A percentile compares a stretch with the other conserved stretches of the same genome.
Conservation (phyloP, 2,329 filamentous ascomycete species). For the Xylaria sp. region DNA sequence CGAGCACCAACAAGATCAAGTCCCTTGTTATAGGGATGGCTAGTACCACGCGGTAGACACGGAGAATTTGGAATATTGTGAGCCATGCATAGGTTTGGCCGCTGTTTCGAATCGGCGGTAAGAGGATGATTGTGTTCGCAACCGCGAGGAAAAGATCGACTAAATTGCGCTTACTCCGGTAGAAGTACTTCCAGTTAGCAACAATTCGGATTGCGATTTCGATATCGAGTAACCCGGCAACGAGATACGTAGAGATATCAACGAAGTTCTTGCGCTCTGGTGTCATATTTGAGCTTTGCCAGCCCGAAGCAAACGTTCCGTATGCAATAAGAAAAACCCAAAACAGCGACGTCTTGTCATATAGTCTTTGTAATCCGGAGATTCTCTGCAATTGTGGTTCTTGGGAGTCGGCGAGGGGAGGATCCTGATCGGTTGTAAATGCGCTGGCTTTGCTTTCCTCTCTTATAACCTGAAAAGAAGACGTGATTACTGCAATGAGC, state of each 20-base stretch:
- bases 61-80: slow-evolving; percentile 90
- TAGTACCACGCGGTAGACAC: slow-evolving; percentile 91
- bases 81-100: slow-evolving; percentile 85
- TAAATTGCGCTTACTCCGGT: slow-evolving; percentile 77
- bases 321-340: slow-evolving; percentile 86
- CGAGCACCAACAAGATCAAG: slow-evolving; percentile 86
- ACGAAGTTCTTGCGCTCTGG: slow-evolving; percentile 72
- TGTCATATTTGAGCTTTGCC: slow-evolving; percentile 81
- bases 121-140: slow-evolving; percentile 84
- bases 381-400: slow-evolving; percentile 56
- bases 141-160: slow-evolving; percentile 84
- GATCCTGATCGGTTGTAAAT: slow-evolving; percentile 80
- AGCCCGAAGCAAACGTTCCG: slow-evolving; percentile 81
- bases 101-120: slow-evolving; percentile 81
- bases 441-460: slow-evolving; percentile 96
- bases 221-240: slow-evolving; percentile 80
- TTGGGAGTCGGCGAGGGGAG: slow-evolving; percentile 50
- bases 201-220: slow-evolving; percentile 86
- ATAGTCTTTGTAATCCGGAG: slow-evolving; percentile 73
- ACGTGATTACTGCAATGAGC: slow-evolving; percentile 95
- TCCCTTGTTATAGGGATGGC: slow-evolving; percentile 88
- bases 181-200: slow-evolving; percentile 84
- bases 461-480: slow-evolving; percentile 96
- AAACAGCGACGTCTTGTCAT: slow-evolving; percentile 77
- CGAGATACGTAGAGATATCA: slow-evolving; percentile 74